Evolutionary conservation across 306 rosid genomes (phyloP).

Genomic region (Neltuma alba): DNA sequence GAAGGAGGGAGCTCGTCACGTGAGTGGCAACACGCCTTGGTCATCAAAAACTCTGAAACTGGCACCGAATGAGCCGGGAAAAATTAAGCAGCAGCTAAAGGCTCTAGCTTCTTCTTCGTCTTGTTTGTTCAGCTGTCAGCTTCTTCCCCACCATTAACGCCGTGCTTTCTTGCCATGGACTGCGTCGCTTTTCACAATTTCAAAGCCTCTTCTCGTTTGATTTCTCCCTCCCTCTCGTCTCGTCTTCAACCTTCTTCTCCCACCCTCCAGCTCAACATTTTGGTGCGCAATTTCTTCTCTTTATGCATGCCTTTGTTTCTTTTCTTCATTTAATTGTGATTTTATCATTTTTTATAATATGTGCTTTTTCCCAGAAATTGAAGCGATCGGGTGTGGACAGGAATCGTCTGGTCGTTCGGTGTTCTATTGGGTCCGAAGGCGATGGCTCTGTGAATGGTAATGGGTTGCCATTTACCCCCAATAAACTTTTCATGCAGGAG

Average conservation of each 20-base stretch:
- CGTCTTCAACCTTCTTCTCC: conserved; percentile 47
- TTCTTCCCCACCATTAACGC: conserved; percentile 34
- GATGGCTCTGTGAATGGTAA: conserved; percentile 54
- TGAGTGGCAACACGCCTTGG: conserved; percentile 13
- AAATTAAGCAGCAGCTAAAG: conserved; percentile 5
- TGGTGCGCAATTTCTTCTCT: conserved; percentile 44
- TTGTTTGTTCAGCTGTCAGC: conserved; percentile 6
- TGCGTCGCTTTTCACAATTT: conserved; percentile 56
- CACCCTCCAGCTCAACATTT: conserved; percentile 44
- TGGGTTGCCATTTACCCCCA: conserved; percentile 67
- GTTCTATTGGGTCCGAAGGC: conserved; percentile 62
- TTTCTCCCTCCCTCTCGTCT: conserved; percentile 55
- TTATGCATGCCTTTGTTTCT: neutral
- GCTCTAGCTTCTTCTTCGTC: conserved; percentile 16
- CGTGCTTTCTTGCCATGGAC: conserved; percentile 51
- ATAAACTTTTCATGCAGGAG: conserved; percentile 87
- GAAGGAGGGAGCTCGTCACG: conserved; percentile 32
- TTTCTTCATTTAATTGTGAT: conserved; percentile 4
- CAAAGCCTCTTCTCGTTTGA: conserved; percentile 59
- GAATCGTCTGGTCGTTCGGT: conserved; percentile 56
- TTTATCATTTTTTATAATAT: neutral
- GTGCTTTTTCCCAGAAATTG: conserved; percentile 49
- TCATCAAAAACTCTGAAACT: conserved; percentile 5
- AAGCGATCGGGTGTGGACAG: conserved; percentile 57
- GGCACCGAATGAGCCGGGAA: neutral